phyloP scores from a whole-genome alignment of 2,329 filamentous ascomycete genomes.

The Talaromyces pinophilus region DNA sequence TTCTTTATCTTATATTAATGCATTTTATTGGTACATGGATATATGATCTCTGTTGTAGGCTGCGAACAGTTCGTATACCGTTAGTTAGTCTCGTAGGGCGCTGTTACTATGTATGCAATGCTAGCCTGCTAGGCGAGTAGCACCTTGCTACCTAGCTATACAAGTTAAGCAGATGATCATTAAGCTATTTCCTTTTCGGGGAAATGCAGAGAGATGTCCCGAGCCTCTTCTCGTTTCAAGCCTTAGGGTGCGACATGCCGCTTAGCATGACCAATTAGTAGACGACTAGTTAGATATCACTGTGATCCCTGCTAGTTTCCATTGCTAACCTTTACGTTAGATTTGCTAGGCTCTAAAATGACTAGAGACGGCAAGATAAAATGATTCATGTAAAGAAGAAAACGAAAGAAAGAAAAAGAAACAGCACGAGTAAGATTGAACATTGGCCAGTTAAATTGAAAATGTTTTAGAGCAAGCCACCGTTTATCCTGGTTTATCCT shows the following conservation, averaged over 20 bases:
- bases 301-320: background rate
- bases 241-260: background rate
- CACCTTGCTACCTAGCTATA: background rate
- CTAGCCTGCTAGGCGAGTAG: background rate
- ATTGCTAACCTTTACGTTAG: background rate
- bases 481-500: background rate
- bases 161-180: background rate
- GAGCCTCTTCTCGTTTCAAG: background rate
- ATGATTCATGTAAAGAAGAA: background rate
- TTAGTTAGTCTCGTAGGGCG: background rate
- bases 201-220: background rate
- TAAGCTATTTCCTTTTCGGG: background rate
- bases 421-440: background rate
- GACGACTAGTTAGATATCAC: background rate
- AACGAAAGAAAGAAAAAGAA: background rate
- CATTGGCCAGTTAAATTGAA: background rate
- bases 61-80: background rate
- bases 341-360: background rate
- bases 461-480: conserved; percentile 6
- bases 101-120: background rate
- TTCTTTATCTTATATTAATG: background rate
- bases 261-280: background rate
- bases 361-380: background rate
- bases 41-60: background rate
- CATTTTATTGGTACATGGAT: background rate